A percentile compares a stretch with the other conserved stretches of the same genome.
Evolutionary conservation across 2,329 filamentous ascomycete species (phyloP).

Genomic region (Pseudogymnoascus sp.): DNA sequence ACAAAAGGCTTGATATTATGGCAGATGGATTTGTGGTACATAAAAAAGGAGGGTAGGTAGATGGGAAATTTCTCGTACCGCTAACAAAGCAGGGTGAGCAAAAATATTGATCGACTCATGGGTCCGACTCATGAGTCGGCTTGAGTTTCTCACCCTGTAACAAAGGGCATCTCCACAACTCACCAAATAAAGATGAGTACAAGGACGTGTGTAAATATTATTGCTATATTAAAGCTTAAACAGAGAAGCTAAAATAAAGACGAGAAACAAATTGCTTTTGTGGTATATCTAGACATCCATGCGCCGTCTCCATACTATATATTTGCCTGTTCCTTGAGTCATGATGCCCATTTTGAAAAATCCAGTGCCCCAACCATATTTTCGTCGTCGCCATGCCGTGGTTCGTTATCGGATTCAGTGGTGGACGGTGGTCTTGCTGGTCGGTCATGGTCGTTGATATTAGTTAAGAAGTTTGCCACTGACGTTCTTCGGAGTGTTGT

Average conservation of each 20-base stretch:
- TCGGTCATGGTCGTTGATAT: conserved; percentile 46
- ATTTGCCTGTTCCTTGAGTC: neutral
- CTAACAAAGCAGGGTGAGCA: neutral
- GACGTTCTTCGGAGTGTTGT: conserved; percentile 53
- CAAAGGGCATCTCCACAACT: neutral
- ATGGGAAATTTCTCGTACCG: neutral
- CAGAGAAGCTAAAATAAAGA: neutral
- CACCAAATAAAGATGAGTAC: neutral
- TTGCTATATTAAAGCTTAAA: conserved; percentile 2
- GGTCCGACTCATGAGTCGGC: too few relatives aligned
- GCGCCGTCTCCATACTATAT: neutral
- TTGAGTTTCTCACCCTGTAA: neutral
- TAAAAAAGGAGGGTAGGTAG: neutral
- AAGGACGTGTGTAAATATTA: neutral
- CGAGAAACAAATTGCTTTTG: conserved; percentile 7
- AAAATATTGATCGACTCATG: too few relatives aligned
- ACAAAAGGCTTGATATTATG: neutral
- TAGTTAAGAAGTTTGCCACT: conserved; percentile 56
- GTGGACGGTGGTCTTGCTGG: conserved; percentile 50
- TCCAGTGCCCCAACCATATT: conserved; percentile 26
- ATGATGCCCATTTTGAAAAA: conserved; percentile 28
- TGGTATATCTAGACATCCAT: conserved; percentile 9
- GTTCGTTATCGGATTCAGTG: conserved; percentile 43
- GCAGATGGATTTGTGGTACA: neutral
- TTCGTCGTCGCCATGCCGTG: conserved; percentile 20